phyloP scores from a whole-genome alignment of 192 early-diverging fungal genomes.

The Haplosporangium gracile region DNA sequence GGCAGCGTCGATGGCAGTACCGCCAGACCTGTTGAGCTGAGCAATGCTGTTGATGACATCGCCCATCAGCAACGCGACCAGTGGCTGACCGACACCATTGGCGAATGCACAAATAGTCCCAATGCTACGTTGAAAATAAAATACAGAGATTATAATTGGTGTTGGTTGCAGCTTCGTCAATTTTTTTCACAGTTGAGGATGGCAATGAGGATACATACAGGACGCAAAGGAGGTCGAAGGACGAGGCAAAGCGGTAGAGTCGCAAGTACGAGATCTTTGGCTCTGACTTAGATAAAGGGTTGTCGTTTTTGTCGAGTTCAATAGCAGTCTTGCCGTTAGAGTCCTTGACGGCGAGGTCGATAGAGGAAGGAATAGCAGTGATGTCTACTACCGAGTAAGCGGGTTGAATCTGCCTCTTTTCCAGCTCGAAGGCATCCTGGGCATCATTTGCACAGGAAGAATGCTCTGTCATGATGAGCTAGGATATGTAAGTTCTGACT shows the following conservation, averaged over 20 bases:
- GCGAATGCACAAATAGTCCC: constrained; percentile 19
- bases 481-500: neutral
- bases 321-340: neutral
- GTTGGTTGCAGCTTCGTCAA: no score
- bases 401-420: neutral
- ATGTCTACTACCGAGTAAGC: neutral
- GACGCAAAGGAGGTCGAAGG: constrained; percentile 55
- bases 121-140: neutral
- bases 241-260: constrained; percentile 76
- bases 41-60: constrained; percentile 9
- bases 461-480: neutral
- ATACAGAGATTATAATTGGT: no score
- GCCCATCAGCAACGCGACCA: constrained; percentile 21
- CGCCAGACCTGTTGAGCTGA: neutral
- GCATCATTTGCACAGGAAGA: neutral
- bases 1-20: neutral
- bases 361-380: constrained; percentile 24
- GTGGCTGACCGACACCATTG: constrained; percentile 18
- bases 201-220: neutral
- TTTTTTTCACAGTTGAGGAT: no score
- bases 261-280: constrained; percentile 64
- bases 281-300: constrained; percentile 55
- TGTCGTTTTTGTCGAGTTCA: constrained; percentile 38
- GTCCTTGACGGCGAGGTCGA: constrained; percentile 13
- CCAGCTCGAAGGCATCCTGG: neutral